A percentile compares a stretch with the other conserved stretches of the same genome.
phyloP scores from a whole-genome alignment of 805 yeast species.

The Sungouiozyma ichnusensis region DNA sequence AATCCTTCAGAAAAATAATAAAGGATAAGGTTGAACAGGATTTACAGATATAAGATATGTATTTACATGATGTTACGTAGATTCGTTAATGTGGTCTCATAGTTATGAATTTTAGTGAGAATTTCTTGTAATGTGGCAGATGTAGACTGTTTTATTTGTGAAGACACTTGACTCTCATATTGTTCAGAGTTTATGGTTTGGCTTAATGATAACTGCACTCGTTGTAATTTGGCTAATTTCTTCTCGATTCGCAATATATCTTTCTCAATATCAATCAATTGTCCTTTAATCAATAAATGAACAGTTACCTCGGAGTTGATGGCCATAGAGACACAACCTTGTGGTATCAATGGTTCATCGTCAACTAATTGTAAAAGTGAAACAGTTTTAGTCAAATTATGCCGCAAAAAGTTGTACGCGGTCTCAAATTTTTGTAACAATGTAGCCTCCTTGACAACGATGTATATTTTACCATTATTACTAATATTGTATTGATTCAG shows the following conservation, averaged over 20 bases:
- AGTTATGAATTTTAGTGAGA: background rate
- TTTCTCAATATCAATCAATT: constrained; percentile 69
- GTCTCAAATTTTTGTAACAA: background rate
- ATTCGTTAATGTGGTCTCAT: background rate
- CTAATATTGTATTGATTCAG: constrained; percentile 79
- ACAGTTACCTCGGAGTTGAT: constrained; percentile 71
- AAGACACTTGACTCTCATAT: constrained; percentile 74
- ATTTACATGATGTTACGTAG: constrained; percentile 3
- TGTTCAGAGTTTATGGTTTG: constrained; percentile 61
- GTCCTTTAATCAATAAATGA: constrained; percentile 85
- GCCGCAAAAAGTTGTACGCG: background rate
- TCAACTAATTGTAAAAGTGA: background rate
- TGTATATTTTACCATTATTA: constrained; percentile 74
- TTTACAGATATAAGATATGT: constrained; percentile 1
- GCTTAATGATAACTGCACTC: constrained; percentile 46
- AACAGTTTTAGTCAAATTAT: background rate
- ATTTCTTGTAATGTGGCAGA: background rate
- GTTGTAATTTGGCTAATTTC: constrained; percentile 58
- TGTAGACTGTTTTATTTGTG: constrained; percentile 54
- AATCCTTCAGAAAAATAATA: constrained; percentile 37
- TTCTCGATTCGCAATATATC: constrained; percentile 72
- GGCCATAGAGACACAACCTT: constrained; percentile 79
- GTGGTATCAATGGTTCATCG: background rate
- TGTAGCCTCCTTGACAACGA: constrained; percentile 42
- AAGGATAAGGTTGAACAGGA: constrained; percentile 31